These are phyloP conservation scores for Naganishia vaughanmartiniae DNA, from an alignment of 768 basidiomycete genomes.

Conservation along the genomic window DNA sequence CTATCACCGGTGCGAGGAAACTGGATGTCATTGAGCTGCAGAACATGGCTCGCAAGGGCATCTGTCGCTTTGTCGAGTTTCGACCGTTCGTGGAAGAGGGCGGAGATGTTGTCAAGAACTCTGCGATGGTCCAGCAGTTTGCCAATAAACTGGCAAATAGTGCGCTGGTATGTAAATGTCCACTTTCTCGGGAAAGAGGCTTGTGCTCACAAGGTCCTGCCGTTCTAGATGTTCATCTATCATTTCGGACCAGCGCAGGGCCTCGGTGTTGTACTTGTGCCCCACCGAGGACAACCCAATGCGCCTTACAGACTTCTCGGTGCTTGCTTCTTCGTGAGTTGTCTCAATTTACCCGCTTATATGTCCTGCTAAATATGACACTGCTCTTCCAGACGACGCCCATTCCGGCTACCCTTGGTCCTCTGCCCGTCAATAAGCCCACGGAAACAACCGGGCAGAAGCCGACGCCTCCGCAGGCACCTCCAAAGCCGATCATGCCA, in stretches of 20 bases:
- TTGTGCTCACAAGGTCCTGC: not conserved
- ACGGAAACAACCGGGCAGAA: constrained; percentile 1
- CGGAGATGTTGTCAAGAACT: constrained; percentile 10
- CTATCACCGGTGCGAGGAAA: constrained; percentile 19
- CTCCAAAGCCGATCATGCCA: constrained; percentile 1
- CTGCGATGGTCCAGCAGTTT: constrained; percentile 11
- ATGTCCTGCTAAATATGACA: not conserved
- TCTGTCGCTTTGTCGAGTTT: constrained; percentile 29
- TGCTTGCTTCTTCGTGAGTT: constrained; percentile 30
- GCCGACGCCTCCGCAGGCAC: not conserved
- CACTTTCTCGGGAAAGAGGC: not conserved
- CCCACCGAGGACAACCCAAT: constrained; percentile 17
- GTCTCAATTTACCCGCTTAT: not conserved
- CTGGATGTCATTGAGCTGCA: constrained; percentile 24
- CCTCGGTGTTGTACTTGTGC: constrained; percentile 19
- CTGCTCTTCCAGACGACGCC: constrained; percentile 6
- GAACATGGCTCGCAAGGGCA: constrained; percentile 13
- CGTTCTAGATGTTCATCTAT: constrained; percentile 30
- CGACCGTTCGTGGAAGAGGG: constrained; percentile 22
- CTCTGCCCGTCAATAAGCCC: constrained; percentile 9
- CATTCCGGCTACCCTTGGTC: constrained; percentile 10
- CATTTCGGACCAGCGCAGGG: constrained; percentile 10
- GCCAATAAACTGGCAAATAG: constrained; percentile 28
- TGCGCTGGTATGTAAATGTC: constrained; percentile 8
- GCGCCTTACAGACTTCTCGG: constrained; percentile 14